These are phyloP conservation scores for Pseudogymnoascus sp. DNA, from an alignment of 2,329 filamentous ascomycete species.

Conservation along the genomic window DNA sequence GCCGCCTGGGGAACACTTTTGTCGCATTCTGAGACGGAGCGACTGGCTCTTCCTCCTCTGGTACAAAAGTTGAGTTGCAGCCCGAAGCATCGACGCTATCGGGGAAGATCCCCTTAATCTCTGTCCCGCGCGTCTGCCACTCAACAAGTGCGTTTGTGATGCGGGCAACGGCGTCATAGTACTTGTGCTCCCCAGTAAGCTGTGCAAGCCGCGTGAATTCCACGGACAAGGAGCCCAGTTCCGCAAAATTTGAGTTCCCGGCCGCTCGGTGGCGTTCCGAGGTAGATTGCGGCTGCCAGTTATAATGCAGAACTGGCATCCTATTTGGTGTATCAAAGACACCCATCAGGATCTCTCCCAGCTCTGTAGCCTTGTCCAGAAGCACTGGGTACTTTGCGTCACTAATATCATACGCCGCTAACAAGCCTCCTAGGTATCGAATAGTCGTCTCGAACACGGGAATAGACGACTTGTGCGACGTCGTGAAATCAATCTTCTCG, in stretches of 20 bases:
- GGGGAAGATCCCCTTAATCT: conserved; percentile 73
- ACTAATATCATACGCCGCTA: conserved; percentile 31
- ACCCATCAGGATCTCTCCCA: conserved; percentile 27
- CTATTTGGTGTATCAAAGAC: conserved; percentile 47
- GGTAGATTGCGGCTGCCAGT: conserved; percentile 54
- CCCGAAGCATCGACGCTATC: conserved; percentile 69
- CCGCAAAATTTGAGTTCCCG: conserved; percentile 44
- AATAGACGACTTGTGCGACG: conserved; percentile 31
- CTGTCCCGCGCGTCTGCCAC: conserved; percentile 56
- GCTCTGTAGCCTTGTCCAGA: conserved; percentile 25
- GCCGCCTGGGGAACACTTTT: not conserved
- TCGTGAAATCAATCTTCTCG: conserved; percentile 73
- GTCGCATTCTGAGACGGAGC: not conserved
- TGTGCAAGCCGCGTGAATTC: conserved; percentile 88
- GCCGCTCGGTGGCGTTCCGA: conserved; percentile 56
- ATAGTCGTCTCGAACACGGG: conserved; percentile 35
- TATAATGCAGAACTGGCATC: conserved; percentile 31
- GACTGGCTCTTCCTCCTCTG: not conserved
- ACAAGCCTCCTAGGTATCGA: conserved; percentile 31
- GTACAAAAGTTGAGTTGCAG: conserved; percentile 53
- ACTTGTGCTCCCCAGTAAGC: conserved; percentile 70
- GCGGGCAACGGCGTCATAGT: conserved; percentile 82
- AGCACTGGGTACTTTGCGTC: conserved; percentile 22
- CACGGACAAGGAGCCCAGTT: conserved; percentile 62
- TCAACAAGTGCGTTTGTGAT: conserved; percentile 74